A percentile compares a stretch with the other conserved stretches of the same genome.
phyloP scores from a whole-genome alignment of 306 rosid genomes.

The Lupinus albus region DNA sequence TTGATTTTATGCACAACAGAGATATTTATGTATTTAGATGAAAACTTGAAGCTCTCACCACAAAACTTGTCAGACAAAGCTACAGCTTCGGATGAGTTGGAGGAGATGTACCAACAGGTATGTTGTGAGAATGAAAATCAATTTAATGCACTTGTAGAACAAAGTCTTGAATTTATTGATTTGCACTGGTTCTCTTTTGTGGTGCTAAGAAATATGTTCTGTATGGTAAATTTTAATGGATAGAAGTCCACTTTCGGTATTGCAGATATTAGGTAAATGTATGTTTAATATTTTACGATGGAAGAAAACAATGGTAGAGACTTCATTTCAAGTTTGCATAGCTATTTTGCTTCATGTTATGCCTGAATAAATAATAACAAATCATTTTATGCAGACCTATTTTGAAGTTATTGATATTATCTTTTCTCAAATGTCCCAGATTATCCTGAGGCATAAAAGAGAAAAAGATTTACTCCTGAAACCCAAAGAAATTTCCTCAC shows the following conservation, averaged over 20 bases:
- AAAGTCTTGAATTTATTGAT: conserved; percentile 20
- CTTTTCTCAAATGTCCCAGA: conserved; percentile 24
- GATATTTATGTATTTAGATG: conserved; percentile 78
- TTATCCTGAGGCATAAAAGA: conserved; percentile 29
- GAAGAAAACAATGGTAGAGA: conserved; percentile 16
- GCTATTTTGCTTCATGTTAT: conserved; percentile 30
- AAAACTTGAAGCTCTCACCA: conserved; percentile 84
- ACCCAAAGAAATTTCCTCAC: background rate
- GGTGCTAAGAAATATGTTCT: conserved; percentile 23
- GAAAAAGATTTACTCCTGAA: conserved; percentile 10
- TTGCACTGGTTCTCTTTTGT: conserved; percentile 14
- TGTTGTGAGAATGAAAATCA: conserved; percentile 32
- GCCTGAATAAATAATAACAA: conserved; percentile 11
- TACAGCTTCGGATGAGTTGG: conserved; percentile 79
- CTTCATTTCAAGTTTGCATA: conserved; percentile 29
- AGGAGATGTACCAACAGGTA: conserved; percentile 94
- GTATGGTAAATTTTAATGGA: conserved; percentile 14
- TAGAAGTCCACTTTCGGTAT: conserved; percentile 36
- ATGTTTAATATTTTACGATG: conserved; percentile 1
- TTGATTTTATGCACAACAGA: conserved; percentile 74
- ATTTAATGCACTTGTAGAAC: conserved; percentile 18
- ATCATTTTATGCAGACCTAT: conserved; percentile 5
- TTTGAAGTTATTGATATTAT: conserved; percentile 26
- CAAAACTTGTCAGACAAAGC: conserved; percentile 82
- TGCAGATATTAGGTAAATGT: background rate